Percentiles rank a stretch among this genome's conserved stretches.
Evolutionary conservation across 2,329 filamentous ascomycete species (phyloP).

Genomic region (Phyllosticta paracitricarpa): DNA sequence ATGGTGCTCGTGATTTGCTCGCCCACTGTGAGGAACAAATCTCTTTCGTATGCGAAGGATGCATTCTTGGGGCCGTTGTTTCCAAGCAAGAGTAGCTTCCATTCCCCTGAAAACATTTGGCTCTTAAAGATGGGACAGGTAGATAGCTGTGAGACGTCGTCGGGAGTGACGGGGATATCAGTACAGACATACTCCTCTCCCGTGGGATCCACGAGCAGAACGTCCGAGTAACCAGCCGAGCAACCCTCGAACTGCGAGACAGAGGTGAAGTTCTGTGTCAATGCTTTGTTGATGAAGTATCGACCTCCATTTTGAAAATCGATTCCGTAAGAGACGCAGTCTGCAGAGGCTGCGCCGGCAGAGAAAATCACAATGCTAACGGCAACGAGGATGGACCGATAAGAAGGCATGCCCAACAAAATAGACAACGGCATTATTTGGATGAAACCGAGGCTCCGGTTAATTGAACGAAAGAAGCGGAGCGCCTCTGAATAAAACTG

Average conservation of each 20-base stretch:
- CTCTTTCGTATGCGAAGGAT: conserved; percentile 37
- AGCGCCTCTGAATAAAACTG: background rate
- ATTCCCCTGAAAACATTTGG: conserved; percentile 34
- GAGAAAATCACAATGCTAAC: conserved; percentile 19
- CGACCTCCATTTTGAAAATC: conserved; percentile 34
- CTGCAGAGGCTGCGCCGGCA: conserved; percentile 13
- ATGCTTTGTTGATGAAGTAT: conserved; percentile 38
- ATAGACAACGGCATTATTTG: background rate
- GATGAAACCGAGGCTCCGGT: background rate
- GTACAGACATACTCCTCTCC: conserved; percentile 33
- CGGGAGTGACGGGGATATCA: conserved; percentile 30
- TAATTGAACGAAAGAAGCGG: background rate
- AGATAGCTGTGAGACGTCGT: conserved; percentile 28
- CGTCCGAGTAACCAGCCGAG: conserved; percentile 30
- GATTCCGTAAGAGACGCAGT: conserved; percentile 29
- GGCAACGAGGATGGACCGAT: conserved; percentile 19
- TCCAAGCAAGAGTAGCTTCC: conserved; percentile 35
- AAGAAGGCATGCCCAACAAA: conserved; percentile 16
- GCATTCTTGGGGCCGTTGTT: conserved; percentile 33
- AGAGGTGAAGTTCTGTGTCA: conserved; percentile 31
- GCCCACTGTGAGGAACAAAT: conserved; percentile 24
- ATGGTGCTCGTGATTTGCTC: conserved; percentile 22
- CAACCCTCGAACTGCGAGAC: conserved; percentile 37
- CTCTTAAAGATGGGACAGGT: conserved; percentile 35
- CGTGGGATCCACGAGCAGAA: conserved; percentile 33